These are phyloP conservation scores for Leptographium lundbergii DNA, from an alignment of 2,329 filamentous ascomycete genomes.

Conservation along the genomic window DNA sequence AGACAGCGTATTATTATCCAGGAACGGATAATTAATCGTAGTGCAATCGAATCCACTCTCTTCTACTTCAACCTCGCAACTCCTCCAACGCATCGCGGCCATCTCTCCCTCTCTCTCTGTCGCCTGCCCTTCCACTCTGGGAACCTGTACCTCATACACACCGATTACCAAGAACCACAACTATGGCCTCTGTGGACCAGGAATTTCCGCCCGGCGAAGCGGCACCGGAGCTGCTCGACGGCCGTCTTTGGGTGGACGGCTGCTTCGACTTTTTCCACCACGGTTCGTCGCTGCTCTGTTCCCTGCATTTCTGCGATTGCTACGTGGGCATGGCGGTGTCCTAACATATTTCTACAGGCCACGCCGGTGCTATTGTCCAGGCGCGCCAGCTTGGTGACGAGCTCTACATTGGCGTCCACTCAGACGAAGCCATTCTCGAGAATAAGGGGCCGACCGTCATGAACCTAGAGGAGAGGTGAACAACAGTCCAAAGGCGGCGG, in stretches of 20 bases:
- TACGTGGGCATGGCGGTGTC: background rate
- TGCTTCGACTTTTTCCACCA: slow-evolving; percentile 99
- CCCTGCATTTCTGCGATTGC: too few relatives aligned
- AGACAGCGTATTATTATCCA: background rate
- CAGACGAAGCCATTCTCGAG: slow-evolving; percentile 85
- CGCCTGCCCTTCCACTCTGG: background rate
- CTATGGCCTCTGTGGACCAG: slow-evolving; percentile 7
- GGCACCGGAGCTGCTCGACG: slow-evolving; percentile 43
- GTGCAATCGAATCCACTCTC: background rate
- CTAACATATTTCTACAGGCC: slow-evolving; percentile 40
- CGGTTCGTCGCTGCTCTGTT: slow-evolving; percentile 36
- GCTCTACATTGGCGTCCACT: slow-evolving; percentile 86
- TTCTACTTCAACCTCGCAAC: background rate
- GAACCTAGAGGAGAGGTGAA: slow-evolving; percentile 72
- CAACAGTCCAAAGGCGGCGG: too few relatives aligned
- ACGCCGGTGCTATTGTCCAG: slow-evolving; percentile 94
- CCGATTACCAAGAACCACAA: background rate
- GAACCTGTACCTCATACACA: background rate
- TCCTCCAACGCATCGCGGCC: background rate
- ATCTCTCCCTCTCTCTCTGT: background rate
- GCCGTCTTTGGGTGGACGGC: slow-evolving; percentile 93
- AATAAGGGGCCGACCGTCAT: slow-evolving; percentile 99
- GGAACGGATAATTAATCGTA: background rate
- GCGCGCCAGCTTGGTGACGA: slow-evolving; percentile 82
- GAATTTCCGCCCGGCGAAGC: slow-evolving; percentile 30